Conservation (phyloP, 768 basidiomycete species). For the Roridomyces roridus region DNA sequence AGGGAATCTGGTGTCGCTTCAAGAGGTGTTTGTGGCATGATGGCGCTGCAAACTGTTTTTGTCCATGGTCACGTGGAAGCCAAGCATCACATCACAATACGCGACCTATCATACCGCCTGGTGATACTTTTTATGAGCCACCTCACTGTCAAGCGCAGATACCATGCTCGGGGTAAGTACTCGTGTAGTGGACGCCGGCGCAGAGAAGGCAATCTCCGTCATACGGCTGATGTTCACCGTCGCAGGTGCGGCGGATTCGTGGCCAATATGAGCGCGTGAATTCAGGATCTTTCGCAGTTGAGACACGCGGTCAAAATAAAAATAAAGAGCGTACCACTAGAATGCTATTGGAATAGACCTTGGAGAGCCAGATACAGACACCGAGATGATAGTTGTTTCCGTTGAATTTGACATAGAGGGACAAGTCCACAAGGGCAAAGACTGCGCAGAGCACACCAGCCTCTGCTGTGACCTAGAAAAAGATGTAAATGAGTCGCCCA, state of each 20-base stretch:
- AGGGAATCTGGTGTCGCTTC: too few relatives aligned
- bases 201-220: background rate
- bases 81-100: too few relatives aligned
- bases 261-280: slow-evolving; percentile 6
- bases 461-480: slow-evolving; percentile 24
- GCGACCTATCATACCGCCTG: too few relatives aligned
- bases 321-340: background rate
- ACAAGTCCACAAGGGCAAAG: slow-evolving; percentile 26
- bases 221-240: too few relatives aligned
- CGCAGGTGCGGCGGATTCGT: background rate
- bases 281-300: slow-evolving; percentile 7
- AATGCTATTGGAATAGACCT: slow-evolving; percentile 30
- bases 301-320: background rate
- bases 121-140: too few relatives aligned
- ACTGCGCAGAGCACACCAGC: slow-evolving; percentile 26
- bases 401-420: slow-evolving; percentile 22
- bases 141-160: too few relatives aligned
- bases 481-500: background rate
- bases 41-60: too few relatives aligned
- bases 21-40: too few relatives aligned
- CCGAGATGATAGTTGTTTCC: slow-evolving; percentile 26
- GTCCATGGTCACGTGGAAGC: too few relatives aligned
- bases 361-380: slow-evolving; percentile 24
- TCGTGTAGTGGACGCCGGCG: too few relatives aligned
- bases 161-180: too few relatives aligned